Conservation (phyloP, 148 eudicot species). For the Rhododendron kiyosumense region DNA sequence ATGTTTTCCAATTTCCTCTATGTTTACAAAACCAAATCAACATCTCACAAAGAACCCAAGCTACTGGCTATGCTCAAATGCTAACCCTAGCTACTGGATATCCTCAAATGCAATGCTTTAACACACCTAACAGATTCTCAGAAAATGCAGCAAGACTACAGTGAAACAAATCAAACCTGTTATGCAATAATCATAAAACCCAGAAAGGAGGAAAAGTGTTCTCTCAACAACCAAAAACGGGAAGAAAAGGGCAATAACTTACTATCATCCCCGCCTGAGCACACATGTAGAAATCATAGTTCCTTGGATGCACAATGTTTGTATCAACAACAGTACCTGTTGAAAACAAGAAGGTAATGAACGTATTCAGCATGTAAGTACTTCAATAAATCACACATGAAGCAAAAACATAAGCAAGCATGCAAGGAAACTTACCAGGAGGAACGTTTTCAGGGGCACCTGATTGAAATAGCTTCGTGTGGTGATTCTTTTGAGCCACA, state of each 20-base stretch:
- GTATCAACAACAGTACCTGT: constrained; percentile 92
- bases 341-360: background rate
- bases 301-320: constrained; percentile 79
- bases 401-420: background rate
- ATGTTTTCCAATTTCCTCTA: background rate
- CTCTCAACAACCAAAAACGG: background rate
- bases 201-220: background rate
- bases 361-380: background rate
- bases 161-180: constrained; percentile 8
- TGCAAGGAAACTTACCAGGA: constrained; percentile 48
- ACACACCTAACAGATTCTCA: background rate
- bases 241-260: constrained; percentile 24
- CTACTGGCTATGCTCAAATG: background rate
- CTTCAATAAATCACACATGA: background rate
- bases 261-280: constrained; percentile 86
- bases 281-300: constrained; percentile 91
- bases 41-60: background rate
- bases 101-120: background rate
- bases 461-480: constrained; percentile 70
- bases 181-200: constrained; percentile 3
- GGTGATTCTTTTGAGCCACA: constrained; percentile 91
- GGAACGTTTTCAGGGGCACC: constrained; percentile 68
- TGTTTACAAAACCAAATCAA: background rate
- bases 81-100: background rate
- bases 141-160: background rate